Base-by-base conservation (phyloP, 495 filamentous ascomycete genomes). In the Podospora pseudocomata region DNA sequence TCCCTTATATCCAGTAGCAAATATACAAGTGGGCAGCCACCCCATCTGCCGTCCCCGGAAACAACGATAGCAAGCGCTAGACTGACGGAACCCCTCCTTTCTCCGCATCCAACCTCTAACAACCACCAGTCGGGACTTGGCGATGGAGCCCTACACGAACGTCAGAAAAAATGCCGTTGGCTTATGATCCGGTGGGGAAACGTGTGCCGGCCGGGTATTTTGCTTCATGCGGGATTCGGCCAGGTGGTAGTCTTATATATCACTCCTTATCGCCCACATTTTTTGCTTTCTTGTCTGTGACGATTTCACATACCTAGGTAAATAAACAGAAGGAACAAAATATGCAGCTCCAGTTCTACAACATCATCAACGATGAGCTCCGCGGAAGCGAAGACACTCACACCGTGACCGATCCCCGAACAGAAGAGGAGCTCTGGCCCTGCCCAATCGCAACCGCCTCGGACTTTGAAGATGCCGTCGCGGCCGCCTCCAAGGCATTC, bases 381-480 rank as follows among this genome's bases (percentile, higher is more conserved):
- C 80, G 80, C 55, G 62, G 70, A 60, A 73, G 77, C 68, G 65
- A 75, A 32, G 70, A 76, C 13, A 70, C 72, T 9, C 77, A 81
- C 66, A 69, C 78, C 11, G 81, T 80, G 53, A 74, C 75, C 65
- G 80, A 85, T 68, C 83, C 83, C 18, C 78, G 80, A 19, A 85
- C 82, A 7, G 79, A 82, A 65, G 80, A 84, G 18, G 74, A 71
- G 6, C 78, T 85, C 26, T 85, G 80, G 80, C 71, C 79, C 23
- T 80, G 74, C 56, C 83, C 83, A 27, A 72, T 81, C 34, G 82
- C 82, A 19, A 74, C 77, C 20, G 65, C 69, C 13, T 32, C 80
- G 20, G 84, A 86, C 74, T 80, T 86, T 62, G 80, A 86, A 60
- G 80, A 84, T 62, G 83, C 84, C 53, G 84, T 86, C 44, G 69